Conservation (phyloP, 352 stramenopile genomes). For the Blastocystis sp. region DNA sequence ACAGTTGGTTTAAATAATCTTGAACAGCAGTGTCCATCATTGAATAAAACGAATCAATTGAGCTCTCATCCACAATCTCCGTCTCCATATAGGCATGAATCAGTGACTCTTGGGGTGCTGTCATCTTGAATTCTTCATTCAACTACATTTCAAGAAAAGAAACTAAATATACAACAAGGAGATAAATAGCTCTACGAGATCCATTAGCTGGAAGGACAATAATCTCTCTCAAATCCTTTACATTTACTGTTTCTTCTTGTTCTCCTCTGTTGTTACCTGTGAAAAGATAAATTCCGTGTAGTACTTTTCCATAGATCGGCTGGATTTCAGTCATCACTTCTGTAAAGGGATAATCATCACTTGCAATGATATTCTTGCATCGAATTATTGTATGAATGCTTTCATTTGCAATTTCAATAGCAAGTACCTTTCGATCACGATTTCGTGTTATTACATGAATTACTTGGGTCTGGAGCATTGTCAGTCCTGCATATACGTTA, state of each 20-base stretch:
- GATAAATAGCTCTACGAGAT: constrained; percentile 18
- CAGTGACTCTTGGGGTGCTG: neutral
- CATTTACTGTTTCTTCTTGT: neutral
- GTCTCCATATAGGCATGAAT: constrained; percentile 20
- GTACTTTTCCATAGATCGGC: neutral
- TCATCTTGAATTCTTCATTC: constrained; percentile 52
- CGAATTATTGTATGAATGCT: constrained; percentile 50
- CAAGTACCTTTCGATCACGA: neutral
- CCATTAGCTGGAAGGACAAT: constrained; percentile 13
- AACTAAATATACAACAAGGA: neutral
- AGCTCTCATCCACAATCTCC: neutral
- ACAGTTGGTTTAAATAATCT: neutral
- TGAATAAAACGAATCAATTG: neutral
- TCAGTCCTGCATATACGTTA: constrained; percentile 53
- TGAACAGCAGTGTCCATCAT: neutral
- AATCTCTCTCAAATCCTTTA: constrained; percentile 41
- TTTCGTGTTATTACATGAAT: neutral
- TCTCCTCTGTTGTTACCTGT: constrained; percentile 32
- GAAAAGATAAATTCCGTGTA: constrained; percentile 33
- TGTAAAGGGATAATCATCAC: constrained; percentile 20
- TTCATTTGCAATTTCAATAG: constrained; percentile 36
- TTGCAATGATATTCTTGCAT: constrained; percentile 32
- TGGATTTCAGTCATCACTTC: neutral
- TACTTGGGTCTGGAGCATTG: constrained; percentile 49
- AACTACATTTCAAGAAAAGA: neutral